Conservation (phyloP, 2,329 filamentous ascomycete genomes). For the Xylariomycetidae sp. region DNA sequence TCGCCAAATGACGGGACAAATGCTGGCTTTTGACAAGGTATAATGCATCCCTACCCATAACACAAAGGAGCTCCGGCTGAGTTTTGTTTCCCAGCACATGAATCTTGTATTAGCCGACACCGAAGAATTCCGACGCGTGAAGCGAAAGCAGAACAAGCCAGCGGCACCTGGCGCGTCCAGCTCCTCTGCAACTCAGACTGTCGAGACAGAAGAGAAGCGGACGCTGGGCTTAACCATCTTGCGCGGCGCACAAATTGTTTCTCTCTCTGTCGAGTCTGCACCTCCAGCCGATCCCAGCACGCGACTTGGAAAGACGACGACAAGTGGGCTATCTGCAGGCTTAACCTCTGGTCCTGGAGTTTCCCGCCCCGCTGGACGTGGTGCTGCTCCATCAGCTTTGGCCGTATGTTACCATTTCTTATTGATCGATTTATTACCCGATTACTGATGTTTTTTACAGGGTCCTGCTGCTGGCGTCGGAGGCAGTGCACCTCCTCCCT, state of each 20-base stretch:
- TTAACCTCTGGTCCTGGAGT: slow-evolving; percentile 84
- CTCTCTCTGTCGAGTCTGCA: slow-evolving; percentile 90
- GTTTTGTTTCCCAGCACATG: slow-evolving; percentile 98
- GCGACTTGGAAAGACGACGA: slow-evolving; percentile 72
- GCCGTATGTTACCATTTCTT: slow-evolving; percentile 53
- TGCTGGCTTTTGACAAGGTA: slow-evolving; percentile 98
- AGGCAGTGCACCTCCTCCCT: slow-evolving; percentile 60
- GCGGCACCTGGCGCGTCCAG: slow-evolving; percentile 59
- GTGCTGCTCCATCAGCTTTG: slow-evolving; percentile 69
- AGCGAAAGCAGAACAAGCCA: slow-evolving; percentile 75
- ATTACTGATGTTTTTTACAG: slow-evolving; percentile 30
- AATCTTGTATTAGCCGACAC: slow-evolving; percentile 98
- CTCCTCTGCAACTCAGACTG: slow-evolving; percentile 54
- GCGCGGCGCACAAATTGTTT: slow-evolving; percentile 90
- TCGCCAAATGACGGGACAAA: slow-evolving; percentile 93
- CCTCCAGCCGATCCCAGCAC: slow-evolving; percentile 91
- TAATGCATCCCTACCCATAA: too few species aligned
- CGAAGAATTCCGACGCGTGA: slow-evolving; percentile 92
- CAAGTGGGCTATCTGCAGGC: slow-evolving; percentile 64
- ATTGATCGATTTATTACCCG: background rate
- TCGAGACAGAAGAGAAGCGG: slow-evolving; percentile 94
- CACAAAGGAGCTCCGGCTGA: too few species aligned
- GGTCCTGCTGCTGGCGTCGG: slow-evolving; percentile 86
- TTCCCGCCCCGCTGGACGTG: slow-evolving; percentile 84
- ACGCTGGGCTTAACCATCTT: slow-evolving; percentile 94